Percentiles rank a stretch among this genome's conserved stretches.
These are phyloP conservation scores for Haematococcus lacustris DNA, from an alignment of 139 green algal genomes.

Conservation along the genomic window DNA sequence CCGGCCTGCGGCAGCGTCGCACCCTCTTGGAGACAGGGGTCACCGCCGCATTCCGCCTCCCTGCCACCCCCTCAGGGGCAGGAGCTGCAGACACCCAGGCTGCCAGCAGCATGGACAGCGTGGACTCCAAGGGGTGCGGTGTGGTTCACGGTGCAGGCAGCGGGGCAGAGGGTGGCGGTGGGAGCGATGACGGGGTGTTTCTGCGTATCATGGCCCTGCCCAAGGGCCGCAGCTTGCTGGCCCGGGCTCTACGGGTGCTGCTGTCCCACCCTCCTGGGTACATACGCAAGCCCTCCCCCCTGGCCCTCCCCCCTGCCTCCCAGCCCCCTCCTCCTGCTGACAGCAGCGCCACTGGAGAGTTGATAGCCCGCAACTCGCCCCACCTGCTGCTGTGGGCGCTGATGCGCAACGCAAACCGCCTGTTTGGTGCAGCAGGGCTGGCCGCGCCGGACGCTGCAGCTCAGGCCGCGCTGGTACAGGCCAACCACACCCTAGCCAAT, in stretches of 20 bases:
- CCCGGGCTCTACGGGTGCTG: constrained; percentile 52
- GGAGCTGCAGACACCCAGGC: background rate
- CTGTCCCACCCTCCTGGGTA: constrained; percentile 12
- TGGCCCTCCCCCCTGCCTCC: background rate
- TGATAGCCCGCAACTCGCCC: background rate
- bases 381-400: constrained; percentile 1
- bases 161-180: background rate
- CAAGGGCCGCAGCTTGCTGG: constrained; percentile 72
- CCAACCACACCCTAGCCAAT: too few relatives aligned
- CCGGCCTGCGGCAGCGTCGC: constrained; percentile 45
- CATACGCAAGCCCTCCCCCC: background rate
- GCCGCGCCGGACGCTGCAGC: too few relatives aligned
- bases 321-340: background rate
- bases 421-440: background rate
- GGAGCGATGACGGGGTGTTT: constrained; percentile 64
- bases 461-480: too few relatives aligned
- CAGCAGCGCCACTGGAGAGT: background rate
- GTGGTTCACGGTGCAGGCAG: background rate
- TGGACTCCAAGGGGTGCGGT: background rate
- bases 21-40: constrained; percentile 60
- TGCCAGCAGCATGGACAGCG: background rate
- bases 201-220: constrained; percentile 59
- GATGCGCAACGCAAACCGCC: background rate
- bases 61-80: constrained; percentile 9
- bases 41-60: constrained; percentile 62